Evolutionary conservation across 1,284 basidiomycete species (phyloP), one percentile per base, ranked within the genome.

Genomic region (Cutaneotrichosporon sp.): DNA sequence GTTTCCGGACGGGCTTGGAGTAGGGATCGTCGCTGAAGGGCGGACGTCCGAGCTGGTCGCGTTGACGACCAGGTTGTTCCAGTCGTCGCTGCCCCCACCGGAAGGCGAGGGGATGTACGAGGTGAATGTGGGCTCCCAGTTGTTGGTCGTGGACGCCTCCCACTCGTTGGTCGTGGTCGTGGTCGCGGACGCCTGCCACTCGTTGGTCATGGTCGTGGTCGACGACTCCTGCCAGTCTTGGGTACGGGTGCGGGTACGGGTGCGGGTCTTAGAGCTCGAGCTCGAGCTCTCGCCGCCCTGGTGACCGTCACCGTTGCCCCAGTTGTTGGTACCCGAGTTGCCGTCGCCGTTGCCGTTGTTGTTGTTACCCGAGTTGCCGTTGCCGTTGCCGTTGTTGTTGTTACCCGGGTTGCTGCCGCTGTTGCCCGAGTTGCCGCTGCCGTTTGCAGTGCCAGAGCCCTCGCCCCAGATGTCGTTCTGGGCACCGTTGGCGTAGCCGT

Each of bases 401-500:
- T 53, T 32, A 31, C 30, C 51, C 30, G 30, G 16, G 31, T 36
- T 50, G 57, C 31, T 22, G 26, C 31, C 22, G 11, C 1, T 9
- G 34, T 36, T 36, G 34, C 34, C 34, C 7, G 34, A 36, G 34
- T 36, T 30, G 36, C 55, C 36, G 55, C 13, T 38, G 36, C 13
- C 5, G 21, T 14, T 22, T 26, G 26, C 26, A 26, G 26, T 26
- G n/a, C 56, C 56, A 26, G 36, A 38, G 7, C 40, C 40, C 55
- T 32, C n/a, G 36, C 46, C 59, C 58, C 57, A 82, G 38, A 82
- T 72, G 63, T 82, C 79, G 32, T 77, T 78, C 69, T 82, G 81
- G 26, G 81, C 81, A 34, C 81, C 81, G 61, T 82, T 71, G 64
- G 70, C 72, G 68, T 76, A 82, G 16, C 80, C 80, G 58, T 79